Percentiles rank a stretch among this genome's conserved stretches.
Evolutionary conservation across 345 rosid genomes (phyloP).

Genomic region (Diplotaxis tenuifolia): DNA sequence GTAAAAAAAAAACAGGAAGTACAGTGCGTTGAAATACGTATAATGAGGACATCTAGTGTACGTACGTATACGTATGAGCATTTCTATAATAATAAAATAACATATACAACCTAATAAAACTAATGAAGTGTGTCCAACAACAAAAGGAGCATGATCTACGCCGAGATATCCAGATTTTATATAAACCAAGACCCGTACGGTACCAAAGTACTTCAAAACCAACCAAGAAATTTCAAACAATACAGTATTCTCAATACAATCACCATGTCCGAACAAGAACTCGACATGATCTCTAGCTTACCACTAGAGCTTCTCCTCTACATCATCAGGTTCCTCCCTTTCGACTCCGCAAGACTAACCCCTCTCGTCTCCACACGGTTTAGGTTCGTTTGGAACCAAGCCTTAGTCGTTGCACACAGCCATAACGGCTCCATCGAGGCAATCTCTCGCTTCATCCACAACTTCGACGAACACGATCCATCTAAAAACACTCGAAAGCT

Average conservation of each 20-base stretch:
- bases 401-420: conserved; percentile 32
- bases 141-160: conserved; percentile 22
- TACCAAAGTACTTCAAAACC: neutral
- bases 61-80: neutral
- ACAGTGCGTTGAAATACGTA: neutral
- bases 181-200: conserved; percentile 18
- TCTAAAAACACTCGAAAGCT: conserved; percentile 45
- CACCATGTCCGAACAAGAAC: conserved; percentile 26
- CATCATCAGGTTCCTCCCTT: conserved; percentile 55
- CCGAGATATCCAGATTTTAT: conserved; percentile 4
- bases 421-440: conserved; percentile 44
- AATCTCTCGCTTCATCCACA: conserved; percentile 41
- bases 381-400: conserved; percentile 49
- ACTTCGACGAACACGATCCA: conserved; percentile 50
- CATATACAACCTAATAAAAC: neutral
- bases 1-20: neutral
- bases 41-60: neutral
- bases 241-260: neutral
- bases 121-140: conserved; percentile 18
- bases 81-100: neutral
- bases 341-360: conserved; percentile 56
- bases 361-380: conserved; percentile 52
- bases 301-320: conserved; percentile 58
- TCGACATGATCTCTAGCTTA: conserved; percentile 48
- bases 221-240: neutral